These are phyloP conservation scores for Cubamyces lactineus DNA, from an alignment of 768 basidiomycete genomes.

Conservation along the genomic window DNA sequence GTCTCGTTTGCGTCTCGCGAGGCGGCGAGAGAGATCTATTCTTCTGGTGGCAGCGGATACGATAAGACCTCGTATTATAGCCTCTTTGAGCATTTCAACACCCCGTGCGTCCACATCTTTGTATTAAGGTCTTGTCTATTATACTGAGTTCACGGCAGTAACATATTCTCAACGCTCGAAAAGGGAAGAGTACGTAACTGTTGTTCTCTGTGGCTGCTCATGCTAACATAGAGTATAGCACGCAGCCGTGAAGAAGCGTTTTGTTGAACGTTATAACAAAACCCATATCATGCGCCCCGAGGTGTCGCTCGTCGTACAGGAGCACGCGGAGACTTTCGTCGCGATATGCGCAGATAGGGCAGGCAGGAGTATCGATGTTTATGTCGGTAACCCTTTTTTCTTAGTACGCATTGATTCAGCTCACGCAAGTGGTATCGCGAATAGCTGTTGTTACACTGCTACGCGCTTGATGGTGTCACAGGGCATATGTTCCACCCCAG, in stretches of 20 bases:
- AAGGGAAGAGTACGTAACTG: constrained; percentile 7
- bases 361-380: constrained; percentile 23
- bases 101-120: constrained; percentile 11
- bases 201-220: neutral
- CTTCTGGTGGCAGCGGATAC: constrained; percentile 28
- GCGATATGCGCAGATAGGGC: constrained; percentile 14
- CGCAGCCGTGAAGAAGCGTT: constrained; percentile 22
- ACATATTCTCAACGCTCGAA: constrained; percentile 27
- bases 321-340: constrained; percentile 21
- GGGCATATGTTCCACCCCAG: constrained; percentile 27
- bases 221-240: constrained; percentile 9
- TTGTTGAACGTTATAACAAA: constrained; percentile 29
- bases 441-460: constrained; percentile 26
- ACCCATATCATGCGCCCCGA: constrained; percentile 24
- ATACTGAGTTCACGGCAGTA: constrained; percentile 10
- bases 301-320: constrained; percentile 20
- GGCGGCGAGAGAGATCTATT: constrained; percentile 29
- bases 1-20: constrained; percentile 28
- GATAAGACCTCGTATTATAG: constrained; percentile 25
- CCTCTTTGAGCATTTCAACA: constrained; percentile 23
- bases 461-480: constrained; percentile 26
- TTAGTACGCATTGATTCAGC: neutral
- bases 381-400: constrained; percentile 9
- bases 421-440: too few species aligned
- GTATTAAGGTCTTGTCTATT: too few species aligned